Evolutionary conservation across 352 stramenopile species (phyloP), one percentile per base, ranked within the genome.

Genomic region (Phytophthora cryptogea): DNA sequence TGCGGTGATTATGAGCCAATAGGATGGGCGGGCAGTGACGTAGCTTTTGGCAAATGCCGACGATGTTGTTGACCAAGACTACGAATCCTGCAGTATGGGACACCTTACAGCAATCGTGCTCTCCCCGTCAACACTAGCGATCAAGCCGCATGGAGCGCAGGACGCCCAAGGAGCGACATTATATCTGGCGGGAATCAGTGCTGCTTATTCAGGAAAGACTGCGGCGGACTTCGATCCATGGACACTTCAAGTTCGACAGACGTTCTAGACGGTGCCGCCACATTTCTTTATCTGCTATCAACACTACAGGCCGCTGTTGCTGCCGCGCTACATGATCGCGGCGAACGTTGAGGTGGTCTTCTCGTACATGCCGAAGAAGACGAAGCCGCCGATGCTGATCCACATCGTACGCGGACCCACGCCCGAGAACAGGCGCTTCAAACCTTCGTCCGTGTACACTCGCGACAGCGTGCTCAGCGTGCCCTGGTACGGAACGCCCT

Each of bases 281-380:
- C 10, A 42, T 59, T 48, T 65, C 26, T 50, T 66, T 60, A 70
- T 57, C 52, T 27, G 11, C 35, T 68, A 63, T 16, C 31, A 23
- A 23, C 20, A 44, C 30, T 45, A 7, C 14, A 16, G 28, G 13
- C 41, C 16, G 33, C 49, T 31, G 40, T 9, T 30, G n/a, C 20
- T 23, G 23, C 57, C 17, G 14, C 48, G 31, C 26, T 81, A 90
- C 42, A 89, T 59, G 36, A 90, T 63, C 7, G 65, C 66, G 45
- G 74, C 67, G 36, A 95, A 87, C 14, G 80, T 90, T 20, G 83
- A 76, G n/a, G 80, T 89, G 44, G 80, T 68, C 71, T 95, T 95
- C 61, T 99, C 97, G 76, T 99, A 99, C 54, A 97, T 97, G 50
- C 97, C 97, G 63, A 99, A 99, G 76, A 99, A 99, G n/a, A 99